These are phyloP conservation scores for Xylaria arbuscula DNA, from an alignment of 2,329 filamentous ascomycete genomes.

Conservation along the genomic window DNA sequence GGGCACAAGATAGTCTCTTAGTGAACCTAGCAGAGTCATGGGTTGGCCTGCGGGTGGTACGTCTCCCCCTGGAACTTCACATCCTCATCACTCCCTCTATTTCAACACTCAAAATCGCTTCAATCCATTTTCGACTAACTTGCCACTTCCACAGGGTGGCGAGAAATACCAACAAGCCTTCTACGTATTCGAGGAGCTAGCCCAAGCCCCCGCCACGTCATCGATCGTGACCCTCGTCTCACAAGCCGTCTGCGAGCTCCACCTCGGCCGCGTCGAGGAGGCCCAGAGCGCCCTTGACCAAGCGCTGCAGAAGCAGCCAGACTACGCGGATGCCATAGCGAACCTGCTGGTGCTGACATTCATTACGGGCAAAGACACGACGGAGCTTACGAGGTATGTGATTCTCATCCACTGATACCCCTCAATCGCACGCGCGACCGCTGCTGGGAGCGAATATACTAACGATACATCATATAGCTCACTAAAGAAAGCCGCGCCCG, in stretches of 20 bases:
- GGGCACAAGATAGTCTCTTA: conserved; percentile 93
- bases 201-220: conserved; percentile 84
- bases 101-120: neutral
- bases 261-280: conserved; percentile 88
- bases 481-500: conserved; percentile 68
- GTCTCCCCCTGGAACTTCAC: conserved; percentile 45
- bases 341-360: conserved; percentile 85
- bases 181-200: conserved; percentile 97
- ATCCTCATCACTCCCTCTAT: neutral
- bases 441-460: conserved; percentile 1
- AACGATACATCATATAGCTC: conserved; percentile 53
- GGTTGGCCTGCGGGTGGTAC: conserved; percentile 87
- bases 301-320: conserved; percentile 78
- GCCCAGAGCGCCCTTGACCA: conserved; percentile 87
- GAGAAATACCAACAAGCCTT: conserved; percentile 97
- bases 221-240: conserved; percentile 81
- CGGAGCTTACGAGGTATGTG: conserved; percentile 71
- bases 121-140: conserved; percentile 14
- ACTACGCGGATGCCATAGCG: conserved; percentile 79
- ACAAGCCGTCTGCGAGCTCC: conserved; percentile 91
- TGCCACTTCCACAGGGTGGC: conserved; percentile 71
- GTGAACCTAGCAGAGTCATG: conserved; percentile 96
- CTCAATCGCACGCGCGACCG: conserved; percentile 2
- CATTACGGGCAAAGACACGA: conserved; percentile 76
- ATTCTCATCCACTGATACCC: conserved; percentile 37